Evolutionary conservation across 306 rosid genomes (phyloP).

Genomic region (Cicer arietinum): DNA sequence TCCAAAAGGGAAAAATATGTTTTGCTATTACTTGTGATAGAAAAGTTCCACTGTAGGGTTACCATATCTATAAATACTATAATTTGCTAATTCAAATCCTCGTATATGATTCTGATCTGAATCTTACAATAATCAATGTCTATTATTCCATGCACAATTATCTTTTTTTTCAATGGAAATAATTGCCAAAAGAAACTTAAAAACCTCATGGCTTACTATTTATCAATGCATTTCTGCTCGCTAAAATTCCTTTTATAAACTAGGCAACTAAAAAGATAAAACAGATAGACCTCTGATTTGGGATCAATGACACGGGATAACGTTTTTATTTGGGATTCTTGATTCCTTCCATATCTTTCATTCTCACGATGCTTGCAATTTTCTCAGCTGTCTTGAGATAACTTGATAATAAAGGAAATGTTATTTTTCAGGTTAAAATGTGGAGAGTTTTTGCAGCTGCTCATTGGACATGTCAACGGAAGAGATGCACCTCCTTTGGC

Average conservation of each 20-base stretch:
- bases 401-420: constrained; percentile 23
- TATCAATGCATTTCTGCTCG: neutral
- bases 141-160: neutral
- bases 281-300: constrained; percentile 15
- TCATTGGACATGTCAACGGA: constrained; percentile 89
- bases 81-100: neutral
- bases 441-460: constrained; percentile 88
- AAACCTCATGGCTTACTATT: neutral
- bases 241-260: constrained; percentile 15
- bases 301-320: neutral
- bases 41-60: neutral
- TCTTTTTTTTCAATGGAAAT: neutral
- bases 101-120: neutral
- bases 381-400: constrained; percentile 9
- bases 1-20: neutral
- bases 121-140: neutral
- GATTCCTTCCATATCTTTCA: constrained; percentile 8
- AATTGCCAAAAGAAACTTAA: neutral
- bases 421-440: constrained; percentile 75
- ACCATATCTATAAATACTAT: neutral
- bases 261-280: neutral
- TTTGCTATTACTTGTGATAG: neutral
- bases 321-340: constrained; percentile 25
- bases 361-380: constrained; percentile 1
- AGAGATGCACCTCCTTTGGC: constrained; percentile 79